These are phyloP conservation scores for Zizania latifolia DNA, from an alignment of 176 grass and related monocot genomes.

Conservation along the genomic window DNA sequence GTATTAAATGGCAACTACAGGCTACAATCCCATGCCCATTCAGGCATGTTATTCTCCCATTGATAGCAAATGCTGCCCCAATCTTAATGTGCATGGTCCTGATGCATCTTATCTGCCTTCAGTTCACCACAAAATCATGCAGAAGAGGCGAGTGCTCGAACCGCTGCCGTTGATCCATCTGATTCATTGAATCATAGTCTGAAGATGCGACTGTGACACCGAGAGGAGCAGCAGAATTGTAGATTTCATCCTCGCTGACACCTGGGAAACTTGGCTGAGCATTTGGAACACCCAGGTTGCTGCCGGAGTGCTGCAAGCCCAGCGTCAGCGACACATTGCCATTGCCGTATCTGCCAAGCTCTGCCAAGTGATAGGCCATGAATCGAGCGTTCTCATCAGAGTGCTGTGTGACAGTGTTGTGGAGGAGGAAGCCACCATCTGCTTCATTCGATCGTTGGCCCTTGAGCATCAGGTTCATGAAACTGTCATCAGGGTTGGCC, in stretches of 20 bases:
- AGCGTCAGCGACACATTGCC: slow-evolving; percentile 78
- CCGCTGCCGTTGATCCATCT: slow-evolving; percentile 56
- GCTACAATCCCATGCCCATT: slow-evolving; percentile 62
- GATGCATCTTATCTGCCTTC: slow-evolving; percentile 34
- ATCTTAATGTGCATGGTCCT: slow-evolving; percentile 21
- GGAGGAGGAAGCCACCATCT: slow-evolving; percentile 47
- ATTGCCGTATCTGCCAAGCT: slow-evolving; percentile 55
- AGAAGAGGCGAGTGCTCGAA: slow-evolving; percentile 63
- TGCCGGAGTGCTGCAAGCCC: slow-evolving; percentile 65
- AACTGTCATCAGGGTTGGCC: slow-evolving; percentile 52
- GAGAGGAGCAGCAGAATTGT: slow-evolving; percentile 46
- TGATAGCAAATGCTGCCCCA: slow-evolving; percentile 41
- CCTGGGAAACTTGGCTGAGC: slow-evolving; percentile 51
- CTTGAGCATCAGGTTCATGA: slow-evolving; percentile 93
- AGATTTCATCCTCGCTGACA: slow-evolving; percentile 55
- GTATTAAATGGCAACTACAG: slow-evolving; percentile 61
- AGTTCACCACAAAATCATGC: slow-evolving; percentile 99
- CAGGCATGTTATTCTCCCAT: slow-evolving; percentile 63
- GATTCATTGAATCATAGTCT: slow-evolving; percentile 54
- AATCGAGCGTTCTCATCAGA: slow-evolving; percentile 43
- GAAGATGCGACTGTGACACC: slow-evolving; percentile 27
- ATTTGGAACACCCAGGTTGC: slow-evolving; percentile 45
- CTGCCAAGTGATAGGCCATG: slow-evolving; percentile 65
- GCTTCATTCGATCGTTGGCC: slow-evolving; percentile 41
- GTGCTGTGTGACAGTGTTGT: slow-evolving; percentile 30